phyloP scores from a whole-genome alignment of 108 stramenopile genomes.

The Cylindrotheca fusiformis region DNA sequence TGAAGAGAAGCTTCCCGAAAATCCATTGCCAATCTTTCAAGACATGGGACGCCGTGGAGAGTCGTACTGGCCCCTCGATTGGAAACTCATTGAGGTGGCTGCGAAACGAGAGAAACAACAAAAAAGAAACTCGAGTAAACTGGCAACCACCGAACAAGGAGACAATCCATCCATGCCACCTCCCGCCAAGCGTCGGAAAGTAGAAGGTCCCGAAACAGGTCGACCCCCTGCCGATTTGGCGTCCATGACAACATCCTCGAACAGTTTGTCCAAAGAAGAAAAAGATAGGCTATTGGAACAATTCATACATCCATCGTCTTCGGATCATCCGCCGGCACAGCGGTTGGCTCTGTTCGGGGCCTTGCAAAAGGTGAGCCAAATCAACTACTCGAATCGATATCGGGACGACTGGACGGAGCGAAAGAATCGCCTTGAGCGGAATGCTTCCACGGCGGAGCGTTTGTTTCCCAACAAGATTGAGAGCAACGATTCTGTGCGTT shows the following conservation, averaged over 20 bases:
- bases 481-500: constrained; percentile 11
- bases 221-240: background rate
- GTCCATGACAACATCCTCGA: constrained; percentile 7
- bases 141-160: background rate
- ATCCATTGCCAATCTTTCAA: constrained; percentile 1
- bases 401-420: constrained; percentile 2
- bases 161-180: background rate
- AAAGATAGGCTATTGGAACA: constrained; percentile 1
- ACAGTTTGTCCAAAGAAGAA: background rate
- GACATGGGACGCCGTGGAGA: background rate
- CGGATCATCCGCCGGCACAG: background rate
- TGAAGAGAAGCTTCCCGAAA: background rate
- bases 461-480: constrained; percentile 14
- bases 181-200: background rate
- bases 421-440: constrained; percentile 7
- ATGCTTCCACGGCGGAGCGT: constrained; percentile 17
- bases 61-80: constrained; percentile 22
- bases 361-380: constrained; percentile 15
- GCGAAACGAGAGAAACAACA: background rate
- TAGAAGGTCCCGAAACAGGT: background rate
- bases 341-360: constrained; percentile 22
- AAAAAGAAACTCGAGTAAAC: background rate
- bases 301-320: constrained; percentile 1
- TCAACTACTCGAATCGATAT: background rate
- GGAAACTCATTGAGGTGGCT: constrained; percentile 11